Base-by-base conservation (phyloP, 345 rosid species). In the Eutrema heterophyllum region DNA sequence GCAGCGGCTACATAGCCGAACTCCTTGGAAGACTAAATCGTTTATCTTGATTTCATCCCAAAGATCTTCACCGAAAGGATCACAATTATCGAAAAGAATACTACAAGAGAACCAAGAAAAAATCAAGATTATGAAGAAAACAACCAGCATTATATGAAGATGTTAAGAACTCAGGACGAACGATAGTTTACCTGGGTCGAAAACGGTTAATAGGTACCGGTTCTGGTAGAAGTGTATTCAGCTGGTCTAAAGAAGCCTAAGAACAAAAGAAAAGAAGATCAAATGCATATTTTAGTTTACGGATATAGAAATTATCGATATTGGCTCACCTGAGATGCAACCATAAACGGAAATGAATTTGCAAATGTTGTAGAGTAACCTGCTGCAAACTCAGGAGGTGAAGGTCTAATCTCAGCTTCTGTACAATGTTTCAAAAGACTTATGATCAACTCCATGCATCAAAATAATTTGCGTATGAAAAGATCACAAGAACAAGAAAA, bases 131-230 rank as follows among this genome's bases (percentile, higher is more conserved):
- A 26, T 9, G 46, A 50, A 29, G 60, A 63, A 38, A 62, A 26
- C 58, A n/a, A 70, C 51, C 21, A 32, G 9, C 50, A 30, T 3
- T 4, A 29, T 29, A 3, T 5, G 15, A 36, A 55, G 52, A 18
- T 21, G 45, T 8, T 1, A 56, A 54, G n/a, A 45, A 26, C n/a
- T 70, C 9, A 5, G 8, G 39, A 53, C 9, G 18, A 62, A 12
- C 4, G 11, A 30, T 29, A 29, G 45, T 35, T 59, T 87, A 92
- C 96, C 90, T 92, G 83, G 95, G 88, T 78, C 98, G 76, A 67
- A 92, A 92, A 48, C 98, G 96, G 76, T 92, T 90, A 4, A 92
- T 50, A 65, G 98, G 89, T 69, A 92, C 80, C 0, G 96, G 98
- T 74, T 86, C 96, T 82, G 78, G 81, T 54, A 88, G 83, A 68